Evolutionary conservation across 345 rosid species (phyloP), one percentile per base, ranked within the genome.

Genomic region (Linum tenue): DNA sequence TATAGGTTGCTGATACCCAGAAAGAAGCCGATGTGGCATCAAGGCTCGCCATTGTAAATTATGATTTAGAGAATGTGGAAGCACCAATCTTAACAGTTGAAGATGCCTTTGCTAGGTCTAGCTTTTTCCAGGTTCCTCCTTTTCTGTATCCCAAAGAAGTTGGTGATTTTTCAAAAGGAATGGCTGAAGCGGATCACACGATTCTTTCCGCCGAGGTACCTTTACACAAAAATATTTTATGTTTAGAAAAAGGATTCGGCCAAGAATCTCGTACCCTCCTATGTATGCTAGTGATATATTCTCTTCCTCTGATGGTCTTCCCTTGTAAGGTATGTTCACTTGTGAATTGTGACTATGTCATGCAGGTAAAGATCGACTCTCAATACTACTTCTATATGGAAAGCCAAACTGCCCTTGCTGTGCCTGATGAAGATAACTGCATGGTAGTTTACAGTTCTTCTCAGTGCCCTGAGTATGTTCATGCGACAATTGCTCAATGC

Each of bases 351-450:
- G 9, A 41, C 5, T 59, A 15, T 56, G 35, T 1, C 59, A 5
- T 56, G 31, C 22, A 56, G 60, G 22, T 57, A 22, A 57, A 57
- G 60, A 35, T 57, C 12, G 60, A 37, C 12, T 22, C 60, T 17
- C 60, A 57, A 57, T 57, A 57, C 7, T 57, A 57, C 60, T 57
- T 57, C 38, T 57, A 57, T 37, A 12, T 57, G 60, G 60, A 57
- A 16, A 57, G 11, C 22, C 60, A 57, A 57, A 5, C 37, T 7
- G 60, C 60, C 3, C 36, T 57, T 31, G 60, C 60, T 22, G 60
- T 57, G 60, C 60, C 60, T 10, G 60, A 57, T 57, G 60, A 57
- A 57, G 60, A 57, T 12, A 57, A 57, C 60, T 57, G 60, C 7
- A 8, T 57, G 3, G 60, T 57, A 31, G 60, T 57, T 57, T 57